Conservation (phyloP, 1,284 basidiomycete species). For the Agroathelia rolfsii region DNA sequence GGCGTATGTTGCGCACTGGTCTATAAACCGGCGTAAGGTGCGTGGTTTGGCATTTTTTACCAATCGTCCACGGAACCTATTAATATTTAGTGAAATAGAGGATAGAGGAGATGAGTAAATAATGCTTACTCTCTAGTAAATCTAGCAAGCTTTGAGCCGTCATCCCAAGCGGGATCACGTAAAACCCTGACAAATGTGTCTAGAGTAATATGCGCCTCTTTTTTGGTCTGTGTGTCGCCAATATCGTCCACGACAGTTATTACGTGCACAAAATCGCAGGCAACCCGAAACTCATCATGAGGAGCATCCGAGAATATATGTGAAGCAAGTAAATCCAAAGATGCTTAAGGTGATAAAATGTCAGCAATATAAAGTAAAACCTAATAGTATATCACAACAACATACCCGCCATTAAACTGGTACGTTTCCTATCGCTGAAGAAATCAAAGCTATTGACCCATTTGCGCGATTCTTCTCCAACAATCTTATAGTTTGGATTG, state of each 20-base stretch:
- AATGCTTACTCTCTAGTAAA: constrained; percentile 57
- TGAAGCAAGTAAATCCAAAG: constrained; percentile 53
- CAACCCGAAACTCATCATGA: constrained; percentile 47
- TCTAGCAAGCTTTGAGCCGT: constrained; percentile 41
- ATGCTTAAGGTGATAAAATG: too few relatives aligned
- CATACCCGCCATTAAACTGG: constrained; percentile 47
- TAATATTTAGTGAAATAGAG: too few relatives aligned
- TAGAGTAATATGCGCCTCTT: constrained; percentile 44
- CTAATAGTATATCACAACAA: too few relatives aligned
- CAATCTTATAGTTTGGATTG: constrained; percentile 49
- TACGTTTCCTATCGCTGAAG: constrained; percentile 8
- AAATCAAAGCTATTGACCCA: constrained; percentile 7
- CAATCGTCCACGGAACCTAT: constrained; percentile 44
- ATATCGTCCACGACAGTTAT: constrained; percentile 64
- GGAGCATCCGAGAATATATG: constrained; percentile 52
- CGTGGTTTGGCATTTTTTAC: constrained; percentile 31
- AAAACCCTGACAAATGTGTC: constrained; percentile 43
- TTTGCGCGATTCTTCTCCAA: constrained; percentile 22
- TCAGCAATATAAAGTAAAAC: too few relatives aligned
- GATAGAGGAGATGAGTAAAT: too few relatives aligned
- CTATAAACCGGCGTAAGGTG: constrained; percentile 20
- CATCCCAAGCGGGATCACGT: constrained; percentile 39
- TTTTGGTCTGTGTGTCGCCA: constrained; percentile 54
- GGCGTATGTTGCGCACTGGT: constrained; percentile 13
- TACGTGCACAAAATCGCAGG: constrained; percentile 57